A percentile compares a stretch with the other conserved stretches of the same genome.
These are phyloP conservation scores for Pseudomonodictys pantanalensis DNA, from an alignment of 495 filamentous ascomycete genomes.

Conservation along the genomic window DNA sequence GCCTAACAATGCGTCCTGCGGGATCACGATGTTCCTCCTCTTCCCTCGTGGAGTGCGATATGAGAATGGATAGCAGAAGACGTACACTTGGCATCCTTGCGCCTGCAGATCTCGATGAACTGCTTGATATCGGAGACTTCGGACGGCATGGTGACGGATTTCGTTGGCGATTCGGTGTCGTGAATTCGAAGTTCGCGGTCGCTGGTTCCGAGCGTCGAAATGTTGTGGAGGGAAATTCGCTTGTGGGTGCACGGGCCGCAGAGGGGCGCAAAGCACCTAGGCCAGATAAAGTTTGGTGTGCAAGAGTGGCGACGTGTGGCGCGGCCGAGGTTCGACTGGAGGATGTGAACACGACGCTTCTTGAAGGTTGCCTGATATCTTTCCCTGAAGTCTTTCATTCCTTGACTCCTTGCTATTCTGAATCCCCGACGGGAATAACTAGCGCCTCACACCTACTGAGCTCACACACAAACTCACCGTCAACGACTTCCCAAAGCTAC, in stretches of 20 bases:
- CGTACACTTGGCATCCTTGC: slow-evolving; percentile 93
- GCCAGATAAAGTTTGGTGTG: neutral
- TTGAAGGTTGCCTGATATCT: neutral
- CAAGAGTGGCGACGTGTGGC: slow-evolving; percentile 16
- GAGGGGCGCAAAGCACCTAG: slow-evolving; percentile 4
- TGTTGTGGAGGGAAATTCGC: slow-evolving; percentile 27
- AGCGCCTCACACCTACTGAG: neutral
- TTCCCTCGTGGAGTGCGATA: too few relatives aligned
- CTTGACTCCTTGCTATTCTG: too few relatives aligned
- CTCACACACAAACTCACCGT: neutral
- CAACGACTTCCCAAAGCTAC: neutral
- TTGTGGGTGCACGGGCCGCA: slow-evolving; percentile 23
- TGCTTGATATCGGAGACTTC: slow-evolving; percentile 99
- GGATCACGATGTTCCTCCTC: too few relatives aligned
- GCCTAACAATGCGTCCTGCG: too few relatives aligned
- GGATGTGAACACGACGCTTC: neutral
- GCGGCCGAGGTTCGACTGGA: neutral
- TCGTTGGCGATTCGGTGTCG: neutral
- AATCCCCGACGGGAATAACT: too few relatives aligned
- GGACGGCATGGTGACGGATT: slow-evolving; percentile 73
- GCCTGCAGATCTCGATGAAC: slow-evolving; percentile 99
- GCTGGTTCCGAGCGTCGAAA: neutral
- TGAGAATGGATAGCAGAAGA: slow-evolving; percentile 7
- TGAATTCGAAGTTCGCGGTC: neutral
- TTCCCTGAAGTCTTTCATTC: too few relatives aligned